These are phyloP conservation scores for Kluyveromyces wickerhamii DNA, from an alignment of 805 yeast species.

Conservation along the genomic window DNA sequence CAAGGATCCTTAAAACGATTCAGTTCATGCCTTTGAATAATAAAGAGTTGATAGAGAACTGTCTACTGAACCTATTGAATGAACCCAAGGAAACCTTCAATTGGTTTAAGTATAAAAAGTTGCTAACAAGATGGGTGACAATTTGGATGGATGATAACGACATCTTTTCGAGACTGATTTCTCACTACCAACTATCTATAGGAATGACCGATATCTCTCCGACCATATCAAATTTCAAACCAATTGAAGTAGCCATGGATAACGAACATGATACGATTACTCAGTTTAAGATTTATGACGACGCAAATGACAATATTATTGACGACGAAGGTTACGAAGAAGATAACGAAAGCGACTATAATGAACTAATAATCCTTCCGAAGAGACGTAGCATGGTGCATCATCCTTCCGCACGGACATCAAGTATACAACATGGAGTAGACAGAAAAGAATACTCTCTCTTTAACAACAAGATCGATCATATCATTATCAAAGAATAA, in stretches of 20 bases:
- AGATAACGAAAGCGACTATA: conserved; percentile 5
- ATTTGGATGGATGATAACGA: conserved; percentile 6
- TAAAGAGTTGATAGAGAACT: conserved; percentile 18
- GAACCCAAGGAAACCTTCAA: conserved; percentile 4
- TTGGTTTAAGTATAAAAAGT: conserved; percentile 4
- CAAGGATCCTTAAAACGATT: conserved; percentile 17
- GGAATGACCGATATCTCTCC: conserved; percentile 15
- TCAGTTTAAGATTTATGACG: conserved; percentile 3
- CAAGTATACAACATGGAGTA: not conserved
- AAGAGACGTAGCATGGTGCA: conserved; percentile 3
- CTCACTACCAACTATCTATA: conserved; percentile 10
- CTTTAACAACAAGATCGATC: conserved; percentile 5
- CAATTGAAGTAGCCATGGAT: conserved; percentile 16
- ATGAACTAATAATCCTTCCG: conserved; percentile 3
- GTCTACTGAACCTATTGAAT: conserved; percentile 12
- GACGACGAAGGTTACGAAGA: conserved; percentile 6
- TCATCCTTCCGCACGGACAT: conserved; percentile 3
- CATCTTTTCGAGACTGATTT: not conserved
- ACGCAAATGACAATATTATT: conserved; percentile 1
- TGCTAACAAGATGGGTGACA: conserved; percentile 5
- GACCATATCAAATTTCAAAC: conserved; percentile 9
- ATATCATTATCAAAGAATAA: conserved; percentile 3
- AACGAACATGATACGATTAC: not conserved
- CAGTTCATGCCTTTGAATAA: conserved; percentile 26
- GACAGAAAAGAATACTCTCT: conserved; percentile 2